Conservation (phyloP, 768 basidiomycete species). For the Calvatia gigantea region DNA sequence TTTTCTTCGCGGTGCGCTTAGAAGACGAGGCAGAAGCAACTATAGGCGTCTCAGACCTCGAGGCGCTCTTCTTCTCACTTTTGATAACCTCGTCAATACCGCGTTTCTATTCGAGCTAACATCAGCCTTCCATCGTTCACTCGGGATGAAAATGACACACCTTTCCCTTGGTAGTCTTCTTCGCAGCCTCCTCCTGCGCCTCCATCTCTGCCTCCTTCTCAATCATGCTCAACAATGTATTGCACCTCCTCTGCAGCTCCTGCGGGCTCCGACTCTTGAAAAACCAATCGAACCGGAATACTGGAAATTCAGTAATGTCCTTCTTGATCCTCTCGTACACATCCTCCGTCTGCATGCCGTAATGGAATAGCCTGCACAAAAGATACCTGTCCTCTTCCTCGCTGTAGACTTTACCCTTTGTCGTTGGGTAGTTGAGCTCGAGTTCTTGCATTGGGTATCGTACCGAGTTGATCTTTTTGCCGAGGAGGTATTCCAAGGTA, state of each 20-base stretch:
- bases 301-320: conserved; percentile 95
- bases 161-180: conserved; percentile 63
- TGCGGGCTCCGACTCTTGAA: conserved; percentile 90
- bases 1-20: conserved; percentile 66
- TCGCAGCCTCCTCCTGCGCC: conserved; percentile 63
- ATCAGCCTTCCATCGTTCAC: background rate
- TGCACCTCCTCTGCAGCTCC: conserved; percentile 85
- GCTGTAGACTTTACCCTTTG: conserved; percentile 94
- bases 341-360: conserved; percentile 85
- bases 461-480: conserved; percentile 79
- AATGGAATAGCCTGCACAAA: conserved; percentile 83
- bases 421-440: conserved; percentile 90
- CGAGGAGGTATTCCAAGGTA: conserved; percentile 73
- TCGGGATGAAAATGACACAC: conserved; percentile 30
- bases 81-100: conserved; percentile 64
- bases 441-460: conserved; percentile 96
- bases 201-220: conserved; percentile 84
- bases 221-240: conserved; percentile 85
- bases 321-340: conserved; percentile 94
- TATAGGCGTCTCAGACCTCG: conserved; percentile 57
- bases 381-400: conserved; percentile 98
- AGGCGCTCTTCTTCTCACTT: conserved; percentile 42
- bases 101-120: conserved; percentile 49
- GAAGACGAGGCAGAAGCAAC: conserved; percentile 35
- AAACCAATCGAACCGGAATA: conserved; percentile 98